phyloP scores from a whole-genome alignment of 202 grass and related monocot genomes.

The Musa balbisiana region DNA sequence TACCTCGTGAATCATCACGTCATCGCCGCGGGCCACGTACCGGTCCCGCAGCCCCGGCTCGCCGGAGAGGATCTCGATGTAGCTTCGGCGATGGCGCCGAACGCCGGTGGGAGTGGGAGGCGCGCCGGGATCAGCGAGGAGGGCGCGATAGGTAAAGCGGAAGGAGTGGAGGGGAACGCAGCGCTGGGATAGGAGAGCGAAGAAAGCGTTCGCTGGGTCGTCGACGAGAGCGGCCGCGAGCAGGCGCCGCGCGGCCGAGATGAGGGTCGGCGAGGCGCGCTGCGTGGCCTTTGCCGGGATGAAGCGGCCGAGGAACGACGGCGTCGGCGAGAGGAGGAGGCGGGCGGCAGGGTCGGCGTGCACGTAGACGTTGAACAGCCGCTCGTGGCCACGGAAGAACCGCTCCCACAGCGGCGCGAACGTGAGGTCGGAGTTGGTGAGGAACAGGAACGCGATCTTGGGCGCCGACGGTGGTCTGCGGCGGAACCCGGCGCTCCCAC shows the following conservation, averaged over 20 bases:
- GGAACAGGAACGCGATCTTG: slow-evolving; percentile 3
- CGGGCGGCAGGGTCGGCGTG: slow-evolving; percentile 3
- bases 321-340: not conserved
- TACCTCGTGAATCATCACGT: not conserved
- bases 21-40: not conserved
- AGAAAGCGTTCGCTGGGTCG: not conserved
- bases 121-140: not conserved
- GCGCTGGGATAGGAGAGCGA: not conserved
- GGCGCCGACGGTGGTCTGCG: not conserved
- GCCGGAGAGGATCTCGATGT: slow-evolving; percentile 3
- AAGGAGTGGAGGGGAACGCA: slow-evolving; percentile 7
- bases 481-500: not conserved
- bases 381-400: slow-evolving; percentile 1
- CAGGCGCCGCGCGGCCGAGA: not conserved
- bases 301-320: not conserved
- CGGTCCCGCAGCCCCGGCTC: slow-evolving; percentile 1
- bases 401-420: slow-evolving; percentile 9
- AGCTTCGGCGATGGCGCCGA: not conserved
- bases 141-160: not conserved
- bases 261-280: slow-evolving; percentile 3
- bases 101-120: not conserved
- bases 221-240: slow-evolving; percentile 3
- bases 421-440: slow-evolving; percentile 2
- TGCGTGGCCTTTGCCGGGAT: not conserved
- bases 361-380: slow-evolving; percentile 5